Percentiles rank a stretch among this genome's conserved stretches.
phyloP scores from a whole-genome alignment of 2,329 filamentous ascomycete genomes.

The Proliferodiscus dingleyae region DNA sequence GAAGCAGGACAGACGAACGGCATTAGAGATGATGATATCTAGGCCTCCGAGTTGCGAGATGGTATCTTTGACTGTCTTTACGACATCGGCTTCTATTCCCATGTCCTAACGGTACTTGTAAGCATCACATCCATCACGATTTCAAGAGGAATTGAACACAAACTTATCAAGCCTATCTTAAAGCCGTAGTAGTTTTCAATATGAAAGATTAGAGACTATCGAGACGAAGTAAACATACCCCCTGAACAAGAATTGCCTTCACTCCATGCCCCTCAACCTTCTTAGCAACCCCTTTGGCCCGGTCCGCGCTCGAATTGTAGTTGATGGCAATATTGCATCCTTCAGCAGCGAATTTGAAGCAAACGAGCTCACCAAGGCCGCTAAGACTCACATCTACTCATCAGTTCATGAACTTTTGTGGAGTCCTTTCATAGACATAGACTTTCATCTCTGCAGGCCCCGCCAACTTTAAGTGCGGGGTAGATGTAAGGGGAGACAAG shows the following conservation, averaged over 20 bases:
- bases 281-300: slow-evolving; percentile 48
- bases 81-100: slow-evolving; percentile 49
- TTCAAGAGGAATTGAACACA: no score
- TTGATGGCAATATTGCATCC: slow-evolving; percentile 63
- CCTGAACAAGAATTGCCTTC: slow-evolving; percentile 51
- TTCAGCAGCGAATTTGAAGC: slow-evolving; percentile 56
- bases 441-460: no score
- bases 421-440: no score
- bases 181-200: no score
- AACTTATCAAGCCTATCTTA: no score
- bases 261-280: slow-evolving; percentile 46
- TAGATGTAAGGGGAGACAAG: background rate
- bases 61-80: slow-evolving; percentile 47
- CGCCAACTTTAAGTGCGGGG: background rate
- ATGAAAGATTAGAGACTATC: no score
- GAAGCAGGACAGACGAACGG: slow-evolving; percentile 38
- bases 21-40: slow-evolving; percentile 62
- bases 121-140: no score
- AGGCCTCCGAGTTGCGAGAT: slow-evolving; percentile 54
- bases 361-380: slow-evolving; percentile 57
- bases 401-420: no score
- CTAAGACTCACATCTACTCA: slow-evolving; percentile 36
- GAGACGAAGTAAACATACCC: slow-evolving; percentile 40
- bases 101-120: slow-evolving; percentile 46
- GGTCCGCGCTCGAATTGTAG: slow-evolving; percentile 52